Base-by-base conservation (phyloP, 2,329 filamentous ascomycete species). In the Diplodia scrobiculata region DNA sequence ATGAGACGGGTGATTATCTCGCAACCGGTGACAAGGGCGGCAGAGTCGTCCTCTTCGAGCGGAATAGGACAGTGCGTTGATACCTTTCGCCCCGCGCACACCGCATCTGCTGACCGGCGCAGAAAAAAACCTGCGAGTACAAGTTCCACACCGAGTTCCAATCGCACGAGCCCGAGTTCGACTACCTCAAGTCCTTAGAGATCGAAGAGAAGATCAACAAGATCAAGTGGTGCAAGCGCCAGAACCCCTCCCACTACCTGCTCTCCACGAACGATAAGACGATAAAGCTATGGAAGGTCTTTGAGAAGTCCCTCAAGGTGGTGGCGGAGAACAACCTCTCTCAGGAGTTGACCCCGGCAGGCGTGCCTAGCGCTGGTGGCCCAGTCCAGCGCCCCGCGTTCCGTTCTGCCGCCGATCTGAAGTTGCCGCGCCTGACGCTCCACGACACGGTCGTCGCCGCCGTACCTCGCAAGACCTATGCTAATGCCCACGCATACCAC, bases 161-260 rank as follows among this genome's bases (percentile, higher is more conserved):
- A 83, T 99, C 95, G 73, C 95, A 99, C 82, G 95, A 99, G 78
- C 95, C 95, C 69, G 95, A 99, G 80, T 99, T 99, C 80, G 95
- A 99, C 80, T 99, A 99, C 79, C 87, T 99, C 71, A 99, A 99
- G 82, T 99, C 95, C 38, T 86, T 99, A 73, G 95, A 99, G 81
- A 99, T 99, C 76, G 95, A 99, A 85, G 95, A 99, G 81, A 99
- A 99, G 84, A 99, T 99, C 86, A 99, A 99, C 86, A 99, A 99
- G 85, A 99, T 99, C 83, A 99, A 98, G 81, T 99, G 95, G 95
- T 99, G 95, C 80, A 89, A 91, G 76, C 89, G 95, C 80, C 94
- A 98, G 81, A 99, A 99, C 84, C 91, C 94, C 68, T 98, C 95
- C 66, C 95, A 99, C 82, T 99, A 97, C 79, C 87, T 99, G 63